A percentile compares a stretch with the other conserved stretches of the same genome.
phyloP scores from a whole-genome alignment of 495 filamentous ascomycete genomes.

The Aspergillus funiculosus region DNA sequence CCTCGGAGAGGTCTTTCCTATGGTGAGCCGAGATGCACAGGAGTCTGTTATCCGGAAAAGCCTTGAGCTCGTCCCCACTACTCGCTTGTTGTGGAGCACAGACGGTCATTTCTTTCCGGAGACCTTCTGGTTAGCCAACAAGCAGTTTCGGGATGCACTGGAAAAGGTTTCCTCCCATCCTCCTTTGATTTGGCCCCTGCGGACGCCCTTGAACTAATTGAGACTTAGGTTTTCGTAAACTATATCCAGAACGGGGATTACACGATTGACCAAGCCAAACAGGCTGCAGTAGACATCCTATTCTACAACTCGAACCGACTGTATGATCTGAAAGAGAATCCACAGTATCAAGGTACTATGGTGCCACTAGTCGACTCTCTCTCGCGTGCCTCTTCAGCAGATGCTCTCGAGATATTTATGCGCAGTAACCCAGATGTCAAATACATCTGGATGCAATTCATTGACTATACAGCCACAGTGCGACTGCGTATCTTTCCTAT shows the following conservation, averaged over 20 bases:
- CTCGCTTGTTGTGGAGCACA: slow-evolving; percentile 78
- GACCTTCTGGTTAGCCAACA: slow-evolving; percentile 70
- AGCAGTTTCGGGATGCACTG: slow-evolving; percentile 71
- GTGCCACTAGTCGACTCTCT: slow-evolving; percentile 4
- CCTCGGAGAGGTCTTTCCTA: slow-evolving; percentile 81
- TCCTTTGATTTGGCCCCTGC: not conserved
- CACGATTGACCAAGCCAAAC: slow-evolving; percentile 51
- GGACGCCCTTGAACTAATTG: not conserved
- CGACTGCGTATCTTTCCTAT: slow-evolving; percentile 69
- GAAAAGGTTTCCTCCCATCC: slow-evolving; percentile 44
- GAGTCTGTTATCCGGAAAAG: slow-evolving; percentile 66
- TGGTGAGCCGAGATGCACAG: slow-evolving; percentile 74
- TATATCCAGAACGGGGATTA: slow-evolving; percentile 56
- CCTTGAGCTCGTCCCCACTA: slow-evolving; percentile 68
- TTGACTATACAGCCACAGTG: slow-evolving; percentile 67
- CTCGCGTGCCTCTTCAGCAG: not conserved
- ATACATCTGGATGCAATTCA: slow-evolving; percentile 68
- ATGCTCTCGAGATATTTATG: slow-evolving; percentile 24
- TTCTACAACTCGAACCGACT: slow-evolving; percentile 67
- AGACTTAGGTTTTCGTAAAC: slow-evolving; percentile 50
- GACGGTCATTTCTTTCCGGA: slow-evolving; percentile 83
- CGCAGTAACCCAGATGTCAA: slow-evolving; percentile 33
- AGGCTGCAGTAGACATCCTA: slow-evolving; percentile 54
- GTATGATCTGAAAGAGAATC: slow-evolving; percentile 46
- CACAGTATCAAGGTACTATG: slow-evolving; percentile 6